A percentile compares a stretch with the other conserved stretches of the same genome.
These are phyloP conservation scores for Annulohypoxylon stygium DNA, from an alignment of 495 filamentous ascomycete genomes.

Conservation along the genomic window DNA sequence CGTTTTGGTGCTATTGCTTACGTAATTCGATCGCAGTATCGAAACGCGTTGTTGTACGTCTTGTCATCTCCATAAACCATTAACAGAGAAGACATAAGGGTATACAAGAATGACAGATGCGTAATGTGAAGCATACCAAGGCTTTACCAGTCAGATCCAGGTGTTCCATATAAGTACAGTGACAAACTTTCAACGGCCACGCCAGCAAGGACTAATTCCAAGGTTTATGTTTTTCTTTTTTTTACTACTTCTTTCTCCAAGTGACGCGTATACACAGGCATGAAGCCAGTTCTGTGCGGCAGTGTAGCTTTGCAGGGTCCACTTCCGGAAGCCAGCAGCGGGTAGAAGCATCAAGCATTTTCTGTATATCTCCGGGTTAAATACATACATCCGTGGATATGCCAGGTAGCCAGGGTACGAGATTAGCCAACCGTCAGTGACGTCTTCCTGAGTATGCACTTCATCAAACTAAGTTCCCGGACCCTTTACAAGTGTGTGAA, in stretches of 20 bases:
- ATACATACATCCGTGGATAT: neutral
- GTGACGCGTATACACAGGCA: constrained; percentile 12
- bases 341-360: constrained; percentile 9
- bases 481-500: neutral
- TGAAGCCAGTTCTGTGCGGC: constrained; percentile 9
- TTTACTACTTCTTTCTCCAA: neutral
- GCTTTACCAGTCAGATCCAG: neutral
- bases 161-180: neutral
- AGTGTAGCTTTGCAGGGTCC: constrained; percentile 7
- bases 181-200: neutral
- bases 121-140: constrained; percentile 15
- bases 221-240: constrained; percentile 3
- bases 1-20: neutral
- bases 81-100: constrained; percentile 25
- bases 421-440: neutral
- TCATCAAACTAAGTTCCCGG: neutral
- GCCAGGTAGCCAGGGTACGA: neutral
- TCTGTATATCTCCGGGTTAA: neutral
- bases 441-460: neutral
- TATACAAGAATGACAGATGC: constrained; percentile 3
- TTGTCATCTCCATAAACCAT: constrained; percentile 10
- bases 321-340: constrained; percentile 27
- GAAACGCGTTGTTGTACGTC: constrained; percentile 14
- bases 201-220: neutral
- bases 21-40: constrained; percentile 11